These are phyloP conservation scores for Lupinus albus DNA, from an alignment of 306 rosid genomes.

Conservation along the genomic window DNA sequence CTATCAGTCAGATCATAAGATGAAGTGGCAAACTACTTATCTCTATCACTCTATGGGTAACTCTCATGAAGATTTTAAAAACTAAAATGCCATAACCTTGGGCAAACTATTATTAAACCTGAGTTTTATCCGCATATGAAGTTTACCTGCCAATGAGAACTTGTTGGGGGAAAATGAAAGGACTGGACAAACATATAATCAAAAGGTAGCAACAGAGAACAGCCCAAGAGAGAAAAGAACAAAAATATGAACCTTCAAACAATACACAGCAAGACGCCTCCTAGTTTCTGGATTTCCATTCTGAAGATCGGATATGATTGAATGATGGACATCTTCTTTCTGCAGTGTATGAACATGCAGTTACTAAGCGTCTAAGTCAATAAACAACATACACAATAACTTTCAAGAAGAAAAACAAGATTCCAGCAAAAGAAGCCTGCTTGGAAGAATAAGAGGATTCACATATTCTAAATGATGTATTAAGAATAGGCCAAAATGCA, in stretches of 20 bases:
- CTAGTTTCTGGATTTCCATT: conserved; percentile 95
- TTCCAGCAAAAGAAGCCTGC: conserved; percentile 37
- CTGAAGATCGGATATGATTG: conserved; percentile 97
- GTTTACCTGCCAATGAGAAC: conserved; percentile 29
- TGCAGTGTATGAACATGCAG: conserved; percentile 45
- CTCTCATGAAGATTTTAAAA: conserved; percentile 18
- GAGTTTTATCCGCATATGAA: conserved; percentile 2
- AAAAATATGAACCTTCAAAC: conserved; percentile 73
- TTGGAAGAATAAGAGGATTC: conserved; percentile 18
- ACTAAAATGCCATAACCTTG: conserved; percentile 24
- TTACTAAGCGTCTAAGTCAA: conserved; percentile 42
- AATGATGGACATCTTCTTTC: conserved; percentile 99
- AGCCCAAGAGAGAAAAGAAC: conserved; percentile 37
- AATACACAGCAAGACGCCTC: conserved; percentile 96
- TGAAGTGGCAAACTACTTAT: neutral
- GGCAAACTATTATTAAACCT: neutral
- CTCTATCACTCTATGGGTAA: neutral
- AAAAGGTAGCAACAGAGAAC: conserved; percentile 37
- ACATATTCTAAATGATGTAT: conserved; percentile 2
- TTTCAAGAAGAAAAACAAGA: conserved; percentile 5
- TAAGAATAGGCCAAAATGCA: conserved; percentile 18
- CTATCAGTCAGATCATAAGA: conserved; percentile 14
- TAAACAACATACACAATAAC: conserved; percentile 21
- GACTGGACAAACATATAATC: conserved; percentile 9
- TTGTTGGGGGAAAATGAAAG: neutral